Percentiles rank a stretch among this genome's conserved stretches.
These are phyloP conservation scores for Terana coerulea DNA, from an alignment of 768 basidiomycete species.

Conservation along the genomic window DNA sequence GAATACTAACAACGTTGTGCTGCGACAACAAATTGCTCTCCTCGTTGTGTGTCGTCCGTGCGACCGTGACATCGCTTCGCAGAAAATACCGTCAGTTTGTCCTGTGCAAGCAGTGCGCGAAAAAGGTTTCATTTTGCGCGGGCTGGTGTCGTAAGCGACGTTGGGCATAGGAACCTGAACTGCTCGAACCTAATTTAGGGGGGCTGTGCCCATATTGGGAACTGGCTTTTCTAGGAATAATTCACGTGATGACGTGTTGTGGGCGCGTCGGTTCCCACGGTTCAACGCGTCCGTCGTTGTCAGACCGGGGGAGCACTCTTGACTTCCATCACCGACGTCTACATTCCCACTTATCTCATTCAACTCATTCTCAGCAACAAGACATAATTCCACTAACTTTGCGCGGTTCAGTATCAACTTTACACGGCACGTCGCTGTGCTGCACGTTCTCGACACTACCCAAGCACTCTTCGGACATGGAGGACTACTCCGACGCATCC, in stretches of 20 bases:
- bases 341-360: not conserved
- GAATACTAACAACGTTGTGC: not conserved
- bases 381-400: no score
- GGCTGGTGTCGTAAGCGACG: no score
- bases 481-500: conserved; percentile 45
- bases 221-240: not conserved
- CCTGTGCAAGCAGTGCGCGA: no score
- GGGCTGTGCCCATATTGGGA: not conserved
- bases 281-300: not conserved
- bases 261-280: conserved; percentile 4
- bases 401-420: no score
- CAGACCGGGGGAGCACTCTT: no score
- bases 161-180: no score
- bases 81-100: no score
- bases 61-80: no score
- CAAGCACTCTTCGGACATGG: conserved; percentile 35
- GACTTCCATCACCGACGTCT: not conserved
- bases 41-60: not conserved
- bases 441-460: not conserved
- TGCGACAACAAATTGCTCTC: not conserved
- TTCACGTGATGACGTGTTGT: conserved; percentile 6
- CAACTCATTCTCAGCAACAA: no score
- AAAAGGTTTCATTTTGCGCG: no score
- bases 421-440: not conserved
- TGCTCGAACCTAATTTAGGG: conserved; percentile 2